Evolutionary conservation across 2,329 filamentous ascomycete species (phyloP), one percentile per base, ranked within the genome.

Genomic region (Alternaria consortialis): DNA sequence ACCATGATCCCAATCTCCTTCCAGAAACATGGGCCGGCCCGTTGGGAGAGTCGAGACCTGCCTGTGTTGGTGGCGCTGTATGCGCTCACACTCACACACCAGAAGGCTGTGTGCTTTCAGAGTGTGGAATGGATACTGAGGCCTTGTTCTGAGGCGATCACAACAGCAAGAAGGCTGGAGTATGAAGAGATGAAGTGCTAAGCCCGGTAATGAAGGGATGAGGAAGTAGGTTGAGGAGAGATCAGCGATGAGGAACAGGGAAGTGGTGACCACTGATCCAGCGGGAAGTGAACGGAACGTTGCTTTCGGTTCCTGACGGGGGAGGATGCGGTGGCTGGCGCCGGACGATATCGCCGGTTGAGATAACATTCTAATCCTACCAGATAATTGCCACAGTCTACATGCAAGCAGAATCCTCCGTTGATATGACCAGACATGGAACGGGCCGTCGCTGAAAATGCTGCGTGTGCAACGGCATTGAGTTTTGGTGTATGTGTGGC

Each of bases 11-110:
- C 23, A n/a, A 36, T 12, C 31, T 23, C 25, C 57, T 51, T 57
- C 36, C 43, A 60, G 53, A 60, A 47, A 32, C 39, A 53, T 54
- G 60, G 60, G 39, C 36, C 57, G 53, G 53, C 29, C 53, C 53
- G 56, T 27, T 31, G 11, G 29, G 1, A 40, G 46, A 29, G 25
- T 13, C n/a, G 36, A 43, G 31, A 31, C 31, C 7, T 53, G 46
- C 36, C 12, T 29, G 39, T 52, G 48, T 48, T 52, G 58, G 46
- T 57, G 62, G 32, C 47, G 48, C 46, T 52, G 40, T 46, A 52
- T 29, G 53, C 27, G 46, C 44, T 46, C 25, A 48, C 31, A 48
- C 44, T 6, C 29, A 32, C 20, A 6, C 1, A 7, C 1, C 0
- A 23, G 17, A 23, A 20, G n/a, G 17, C 12, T 40, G 39, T n/a